Base-by-base conservation (phyloP, 2,329 filamentous ascomycete species). In the Neonectria neomacrospora region DNA sequence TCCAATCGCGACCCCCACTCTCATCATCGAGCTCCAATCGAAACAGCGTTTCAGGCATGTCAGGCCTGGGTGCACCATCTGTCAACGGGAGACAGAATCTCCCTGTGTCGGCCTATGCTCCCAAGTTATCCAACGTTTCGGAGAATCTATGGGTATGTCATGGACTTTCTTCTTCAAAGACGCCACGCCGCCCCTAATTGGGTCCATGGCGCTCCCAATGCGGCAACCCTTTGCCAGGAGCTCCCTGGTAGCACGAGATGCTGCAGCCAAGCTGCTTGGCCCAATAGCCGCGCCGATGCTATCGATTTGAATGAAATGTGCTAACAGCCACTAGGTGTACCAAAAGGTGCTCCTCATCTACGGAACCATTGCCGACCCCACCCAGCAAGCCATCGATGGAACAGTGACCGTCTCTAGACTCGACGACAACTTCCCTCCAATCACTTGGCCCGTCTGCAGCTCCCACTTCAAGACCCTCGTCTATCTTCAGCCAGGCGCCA, bases 391-490 rank as follows among this genome's bases (percentile, higher is more conserved):
- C 55, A 79, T 96, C 64, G 93, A 97, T 74, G 96, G 96, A 68
- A 91, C 82, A 30, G 74, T 98, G 54, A 93, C 90, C 3, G 86
- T 97, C 65, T 90, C 86, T 73, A 91, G 96, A 73, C 87, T 94
- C 70, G 92, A 97, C 77, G 93, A 97, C 76, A 88, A 82, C 65
- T 97, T 97, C 76, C 94, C 95, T 7, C 82, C 92, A 0, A 91
- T 89, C 12, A 86, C 84, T 69, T 98, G 95, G 94, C 95, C 94
- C 1, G 95, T 97, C 11, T 90, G 85, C 75, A 90, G 93, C 67
- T 96, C 92, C 3, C 90, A 94, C 77, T 98, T 97, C 85, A 98
- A 98, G 80, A 91, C 91, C 5, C 83, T 98, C 30, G 86, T 97
- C 10, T 93, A 97, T 77, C 86, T 99, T n/a, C 88, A 91, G 67